These are phyloP conservation scores for Clavaria fumosa DNA, from an alignment of 768 basidiomycete species.

Conservation along the genomic window DNA sequence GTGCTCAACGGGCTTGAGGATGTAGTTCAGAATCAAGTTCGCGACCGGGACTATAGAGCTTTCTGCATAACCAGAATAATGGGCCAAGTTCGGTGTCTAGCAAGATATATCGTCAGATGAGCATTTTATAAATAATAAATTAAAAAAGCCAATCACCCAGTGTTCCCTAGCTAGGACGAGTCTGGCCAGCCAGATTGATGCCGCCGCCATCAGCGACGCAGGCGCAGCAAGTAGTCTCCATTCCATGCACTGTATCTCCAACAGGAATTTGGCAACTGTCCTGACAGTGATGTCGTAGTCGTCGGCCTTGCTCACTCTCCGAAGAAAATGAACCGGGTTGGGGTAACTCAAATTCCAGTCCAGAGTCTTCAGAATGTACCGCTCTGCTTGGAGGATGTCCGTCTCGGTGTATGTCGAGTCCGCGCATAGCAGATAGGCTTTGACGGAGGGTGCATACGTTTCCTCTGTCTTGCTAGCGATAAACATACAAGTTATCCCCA, in stretches of 20 bases:
- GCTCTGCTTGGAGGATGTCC: slow-evolving; percentile 51
- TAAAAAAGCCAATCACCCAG: slow-evolving; percentile 51
- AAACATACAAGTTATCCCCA: slow-evolving; percentile 89
- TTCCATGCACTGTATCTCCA: slow-evolving; percentile 85
- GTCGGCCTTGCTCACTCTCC: slow-evolving; percentile 91
- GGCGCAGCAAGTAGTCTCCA: slow-evolving; percentile 70
- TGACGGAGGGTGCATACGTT: slow-evolving; percentile 78
- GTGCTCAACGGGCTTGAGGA: slow-evolving; percentile 65
- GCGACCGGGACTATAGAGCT: slow-evolving; percentile 74
- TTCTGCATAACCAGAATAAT: slow-evolving; percentile 89
- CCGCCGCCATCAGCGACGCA: slow-evolving; percentile 79
- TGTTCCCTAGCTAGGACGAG: slow-evolving; percentile 65
- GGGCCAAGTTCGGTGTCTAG: slow-evolving; percentile 72
- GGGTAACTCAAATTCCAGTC: slow-evolving; percentile 90
- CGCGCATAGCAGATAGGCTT: slow-evolving; percentile 80
- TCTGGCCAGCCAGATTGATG: slow-evolving; percentile 81
- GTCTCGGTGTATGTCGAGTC: slow-evolving; percentile 80
- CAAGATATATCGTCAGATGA: slow-evolving; percentile 5
- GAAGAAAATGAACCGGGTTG: slow-evolving; percentile 86
- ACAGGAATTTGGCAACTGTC: slow-evolving; percentile 85
- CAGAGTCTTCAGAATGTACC: slow-evolving; percentile 84
- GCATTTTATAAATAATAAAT: slow-evolving; percentile 2
- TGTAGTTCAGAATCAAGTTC: slow-evolving; percentile 85
- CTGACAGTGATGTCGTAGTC: slow-evolving; percentile 86
- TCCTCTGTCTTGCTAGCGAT: slow-evolving; percentile 95